Evolutionary conservation across 768 basidiomycete species (phyloP).

Genomic region (Trametes maxima): DNA sequence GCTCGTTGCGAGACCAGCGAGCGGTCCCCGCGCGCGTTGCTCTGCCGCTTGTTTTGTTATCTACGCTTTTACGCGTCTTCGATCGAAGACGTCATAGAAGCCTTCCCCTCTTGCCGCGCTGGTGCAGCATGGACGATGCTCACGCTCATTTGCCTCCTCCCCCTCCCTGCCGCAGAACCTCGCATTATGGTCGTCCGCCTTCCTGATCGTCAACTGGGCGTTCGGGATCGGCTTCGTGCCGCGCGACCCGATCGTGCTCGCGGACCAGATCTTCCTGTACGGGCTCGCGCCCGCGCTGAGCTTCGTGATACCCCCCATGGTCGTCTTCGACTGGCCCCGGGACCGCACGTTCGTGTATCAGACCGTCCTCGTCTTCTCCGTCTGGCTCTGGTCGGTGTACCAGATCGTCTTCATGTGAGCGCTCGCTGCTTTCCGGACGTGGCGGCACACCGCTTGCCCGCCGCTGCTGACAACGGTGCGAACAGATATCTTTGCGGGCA

Average conservation of each 20-base stretch:
- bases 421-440: no score
- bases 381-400: conserved; percentile 69
- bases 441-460: no score
- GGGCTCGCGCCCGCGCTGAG: conserved; percentile 60
- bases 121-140: not conserved
- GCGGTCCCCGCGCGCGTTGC: no score
- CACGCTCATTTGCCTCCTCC: not conserved
- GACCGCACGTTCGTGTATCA: conserved; percentile 64
- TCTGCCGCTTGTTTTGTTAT: no score
- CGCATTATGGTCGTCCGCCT: conserved; percentile 63
- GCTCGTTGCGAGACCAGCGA: no score
- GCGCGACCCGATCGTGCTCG: conserved; percentile 39
- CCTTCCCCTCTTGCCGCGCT: no score
- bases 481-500: conserved; percentile 46
- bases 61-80: no score
- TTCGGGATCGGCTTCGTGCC: conserved; percentile 57
- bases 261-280: conserved; percentile 67
- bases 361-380: conserved; percentile 53
- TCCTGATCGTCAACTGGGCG: conserved; percentile 71
- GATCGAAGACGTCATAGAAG: no score
- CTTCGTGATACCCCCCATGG: conserved; percentile 62
- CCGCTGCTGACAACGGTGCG: not conserved
- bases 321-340: conserved; percentile 74
- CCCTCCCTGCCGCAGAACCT: conserved; percentile 40
- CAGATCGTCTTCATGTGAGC: conserved; percentile 52